Evolutionary conservation across 208 protist species (phyloP).

Genomic region (Trypanosoma mega): DNA sequence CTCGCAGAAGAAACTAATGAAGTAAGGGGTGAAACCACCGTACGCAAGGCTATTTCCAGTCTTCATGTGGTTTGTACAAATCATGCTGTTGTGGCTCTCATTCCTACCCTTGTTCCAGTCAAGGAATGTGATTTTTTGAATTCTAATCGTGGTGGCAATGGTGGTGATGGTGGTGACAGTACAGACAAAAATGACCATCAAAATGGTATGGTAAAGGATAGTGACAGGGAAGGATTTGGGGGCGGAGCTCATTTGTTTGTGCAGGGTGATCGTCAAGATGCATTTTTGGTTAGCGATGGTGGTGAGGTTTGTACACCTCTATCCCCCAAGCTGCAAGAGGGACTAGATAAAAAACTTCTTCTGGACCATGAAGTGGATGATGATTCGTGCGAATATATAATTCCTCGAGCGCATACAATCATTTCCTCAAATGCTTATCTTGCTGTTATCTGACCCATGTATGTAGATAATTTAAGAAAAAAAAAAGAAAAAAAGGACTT

Average conservation of each 20-base stretch:
- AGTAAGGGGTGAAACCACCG: neutral
- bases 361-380: constrained; percentile 20
- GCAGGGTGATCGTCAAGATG: constrained; percentile 2
- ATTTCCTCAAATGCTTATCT: constrained; percentile 5
- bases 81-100: constrained; percentile 11
- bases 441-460: constrained; percentile 8
- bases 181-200: too few relatives aligned
- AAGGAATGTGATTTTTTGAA: too few relatives aligned
- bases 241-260: constrained; percentile 19
- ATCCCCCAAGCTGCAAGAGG: neutral
- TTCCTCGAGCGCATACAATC: constrained; percentile 11
- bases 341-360: constrained; percentile 17
- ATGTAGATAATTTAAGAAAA: too few relatives aligned
- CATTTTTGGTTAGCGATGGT: neutral
- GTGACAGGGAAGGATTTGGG: too few relatives aligned
- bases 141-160: too few relatives aligned
- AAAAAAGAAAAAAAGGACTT: too few relatives aligned
- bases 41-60: neutral
- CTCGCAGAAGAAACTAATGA: neutral
- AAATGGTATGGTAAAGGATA: too few relatives aligned
- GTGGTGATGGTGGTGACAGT: too few relatives aligned
- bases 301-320: neutral
- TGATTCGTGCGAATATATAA: constrained; percentile 16
- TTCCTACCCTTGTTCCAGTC: constrained; percentile 6
- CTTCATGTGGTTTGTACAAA: constrained; percentile 11